Conservation (phyloP, 2,329 filamentous ascomycete species). For the Talaromyces sp. region DNA sequence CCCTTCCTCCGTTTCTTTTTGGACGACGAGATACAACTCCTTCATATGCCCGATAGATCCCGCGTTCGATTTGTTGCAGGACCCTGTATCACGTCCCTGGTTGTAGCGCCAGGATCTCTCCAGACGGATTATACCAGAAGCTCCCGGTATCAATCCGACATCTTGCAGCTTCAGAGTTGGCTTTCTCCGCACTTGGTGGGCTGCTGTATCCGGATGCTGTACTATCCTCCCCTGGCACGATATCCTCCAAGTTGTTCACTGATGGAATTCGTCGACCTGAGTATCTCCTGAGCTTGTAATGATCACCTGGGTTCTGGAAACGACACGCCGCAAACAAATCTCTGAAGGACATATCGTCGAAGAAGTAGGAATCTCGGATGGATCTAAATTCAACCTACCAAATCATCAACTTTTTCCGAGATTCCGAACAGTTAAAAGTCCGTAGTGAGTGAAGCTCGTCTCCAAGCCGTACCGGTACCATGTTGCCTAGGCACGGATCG, state of each 20-base stretch:
- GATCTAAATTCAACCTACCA: neutral
- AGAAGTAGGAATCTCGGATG: neutral
- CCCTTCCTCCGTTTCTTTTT: too few relatives aligned
- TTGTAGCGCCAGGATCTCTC: neutral
- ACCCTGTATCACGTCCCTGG: neutral
- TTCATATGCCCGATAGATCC: neutral
- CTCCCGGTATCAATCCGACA: neutral
- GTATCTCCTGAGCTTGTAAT: neutral
- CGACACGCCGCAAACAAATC: neutral
- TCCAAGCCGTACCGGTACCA: neutral
- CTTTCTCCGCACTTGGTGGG: neutral
- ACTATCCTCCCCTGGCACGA: neutral
- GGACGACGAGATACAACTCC: neutral
- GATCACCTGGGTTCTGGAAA: neutral
- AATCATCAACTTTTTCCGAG: neutral
- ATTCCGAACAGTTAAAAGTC: neutral
- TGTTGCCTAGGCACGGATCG: neutral
- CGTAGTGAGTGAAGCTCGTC: neutral
- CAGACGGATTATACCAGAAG: neutral
- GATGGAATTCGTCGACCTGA: neutral
- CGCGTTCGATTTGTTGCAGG: neutral
- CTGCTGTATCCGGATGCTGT: neutral
- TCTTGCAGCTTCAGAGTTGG: neutral
- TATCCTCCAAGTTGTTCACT: neutral
- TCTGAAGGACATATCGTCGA: neutral